Base-by-base conservation (phyloP, 352 stramenopile species). In the Phytophthora litchii region DNA sequence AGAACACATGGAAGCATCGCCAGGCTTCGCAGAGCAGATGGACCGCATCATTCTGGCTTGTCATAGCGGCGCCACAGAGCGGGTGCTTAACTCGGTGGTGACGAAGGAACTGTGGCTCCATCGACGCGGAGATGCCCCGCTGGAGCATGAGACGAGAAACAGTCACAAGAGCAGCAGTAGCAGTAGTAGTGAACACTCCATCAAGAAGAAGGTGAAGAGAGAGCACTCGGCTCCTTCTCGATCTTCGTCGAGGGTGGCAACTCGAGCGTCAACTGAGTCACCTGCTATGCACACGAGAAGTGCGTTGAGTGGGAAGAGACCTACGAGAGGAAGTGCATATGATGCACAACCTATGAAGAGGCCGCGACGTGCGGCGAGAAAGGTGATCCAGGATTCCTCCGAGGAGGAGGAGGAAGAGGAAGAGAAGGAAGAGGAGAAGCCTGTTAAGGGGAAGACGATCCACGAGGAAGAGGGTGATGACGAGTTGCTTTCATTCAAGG, bases 21-120 rank as follows among this genome's bases (percentile, higher is more conserved):
- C 56, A 17, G 41, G 41, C 6, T 64, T 64, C 20, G 19, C 4
- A 0, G 40, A 82, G 48, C 78, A 91, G 49, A 91, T 91, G 80
- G 80, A 89, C 34, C 74, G 80, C 43, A 74, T 91, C 42, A 88
- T 91, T 40, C 64, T 88, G 21, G 78, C 80, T 13, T 88, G 76
- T 46, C 75, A 85, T 59, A 88, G 78, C 36, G 72, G 74, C 27
- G 76, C 78, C 17, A 72, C 78, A 0, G 70, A 78, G 59, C 62
- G 62, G 21, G 76, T 89, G 57, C 54, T 91, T 5, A 64, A 60
- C 25, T 66, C 64, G 4, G 77, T 92, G 3, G 80, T 88, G 46
- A 89, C 78, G 19, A 82, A 84, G 54, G 69, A 78, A n/a, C 21
- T 90, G 8, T 92, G 78, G 78, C 80, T 90, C 64, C 65, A 66